phyloP scores from a whole-genome alignment of 1,284 basidiomycete genomes.

The Bjerkandera adusta region DNA sequence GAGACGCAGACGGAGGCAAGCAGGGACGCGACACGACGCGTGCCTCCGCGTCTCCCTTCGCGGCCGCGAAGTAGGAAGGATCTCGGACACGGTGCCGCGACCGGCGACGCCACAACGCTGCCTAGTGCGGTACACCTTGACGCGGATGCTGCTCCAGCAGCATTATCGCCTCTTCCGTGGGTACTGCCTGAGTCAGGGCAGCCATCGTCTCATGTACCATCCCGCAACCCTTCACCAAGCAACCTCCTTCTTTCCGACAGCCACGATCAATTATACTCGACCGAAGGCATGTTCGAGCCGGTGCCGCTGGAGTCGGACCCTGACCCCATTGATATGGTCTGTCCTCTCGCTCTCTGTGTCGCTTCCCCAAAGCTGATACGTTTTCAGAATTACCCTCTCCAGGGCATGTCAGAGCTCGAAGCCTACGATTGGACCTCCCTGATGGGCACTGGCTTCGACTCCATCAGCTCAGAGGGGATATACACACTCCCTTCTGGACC shows the following conservation, averaged over 20 bases:
- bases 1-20: neutral
- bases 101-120: neutral
- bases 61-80: neutral
- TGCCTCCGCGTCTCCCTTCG: conserved; percentile 2
- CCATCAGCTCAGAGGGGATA: conserved; percentile 3
- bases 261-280: neutral
- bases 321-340: conserved; percentile 3
- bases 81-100: too few species aligned
- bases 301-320: neutral
- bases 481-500: neutral
- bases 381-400: neutral
- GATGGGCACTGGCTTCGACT: neutral
- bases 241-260: neutral
- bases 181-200: neutral
- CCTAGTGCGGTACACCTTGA: neutral
- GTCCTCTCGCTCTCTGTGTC: neutral
- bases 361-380: too few species aligned
- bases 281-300: neutral
- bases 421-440: neutral
- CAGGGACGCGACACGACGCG: neutral
- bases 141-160: neutral
- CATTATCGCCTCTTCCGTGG: conserved; percentile 4
- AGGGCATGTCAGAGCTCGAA: neutral
- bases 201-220: conserved; percentile 1
- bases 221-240: neutral